phyloP scores from a whole-genome alignment of 129 eudicot species.

The Oenanthe sinensis region DNA sequence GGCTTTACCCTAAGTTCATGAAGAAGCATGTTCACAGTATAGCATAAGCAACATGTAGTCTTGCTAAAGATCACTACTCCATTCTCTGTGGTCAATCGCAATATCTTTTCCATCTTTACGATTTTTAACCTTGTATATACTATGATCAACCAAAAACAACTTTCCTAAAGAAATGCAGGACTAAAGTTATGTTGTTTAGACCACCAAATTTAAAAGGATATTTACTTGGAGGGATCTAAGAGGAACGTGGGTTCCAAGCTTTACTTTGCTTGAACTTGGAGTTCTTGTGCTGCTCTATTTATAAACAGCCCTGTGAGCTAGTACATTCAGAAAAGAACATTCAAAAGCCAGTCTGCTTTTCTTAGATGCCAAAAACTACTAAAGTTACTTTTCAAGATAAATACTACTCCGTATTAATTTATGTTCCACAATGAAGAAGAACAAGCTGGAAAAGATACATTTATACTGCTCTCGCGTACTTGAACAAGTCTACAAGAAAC shows the following conservation, averaged over 20 bases:
- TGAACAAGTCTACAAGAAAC: constrained; percentile 12
- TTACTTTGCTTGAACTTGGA: constrained; percentile 33
- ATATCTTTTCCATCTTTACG: constrained; percentile 48
- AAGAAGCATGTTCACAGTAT: constrained; percentile 60
- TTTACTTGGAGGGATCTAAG: not conserved
- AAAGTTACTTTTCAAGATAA: constrained; percentile 33
- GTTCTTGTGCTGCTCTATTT: constrained; percentile 40
- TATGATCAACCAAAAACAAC: constrained; percentile 10
- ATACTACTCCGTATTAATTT: not conserved
- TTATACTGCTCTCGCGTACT: constrained; percentile 12
- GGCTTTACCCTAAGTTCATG: constrained; percentile 48
- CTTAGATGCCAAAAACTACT: constrained; percentile 39
- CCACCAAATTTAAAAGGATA: not conserved
- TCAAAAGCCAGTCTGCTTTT: constrained; percentile 38
- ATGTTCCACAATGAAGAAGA: constrained; percentile 32
- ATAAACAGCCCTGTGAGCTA: constrained; percentile 34
- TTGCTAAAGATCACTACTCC: constrained; percentile 60
- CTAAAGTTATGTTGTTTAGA: too few relatives aligned
- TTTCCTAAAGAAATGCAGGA: not conserved
- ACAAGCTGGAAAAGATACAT: constrained; percentile 27
- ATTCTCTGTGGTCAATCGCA: constrained; percentile 46
- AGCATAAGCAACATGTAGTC: constrained; percentile 69
- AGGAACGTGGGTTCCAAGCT: constrained; percentile 2
- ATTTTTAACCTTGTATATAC: constrained; percentile 9
- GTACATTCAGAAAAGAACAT: constrained; percentile 33